These are phyloP conservation scores for Micractinium sp. DNA, from an alignment of 139 green algal genomes.

Conservation along the genomic window DNA sequence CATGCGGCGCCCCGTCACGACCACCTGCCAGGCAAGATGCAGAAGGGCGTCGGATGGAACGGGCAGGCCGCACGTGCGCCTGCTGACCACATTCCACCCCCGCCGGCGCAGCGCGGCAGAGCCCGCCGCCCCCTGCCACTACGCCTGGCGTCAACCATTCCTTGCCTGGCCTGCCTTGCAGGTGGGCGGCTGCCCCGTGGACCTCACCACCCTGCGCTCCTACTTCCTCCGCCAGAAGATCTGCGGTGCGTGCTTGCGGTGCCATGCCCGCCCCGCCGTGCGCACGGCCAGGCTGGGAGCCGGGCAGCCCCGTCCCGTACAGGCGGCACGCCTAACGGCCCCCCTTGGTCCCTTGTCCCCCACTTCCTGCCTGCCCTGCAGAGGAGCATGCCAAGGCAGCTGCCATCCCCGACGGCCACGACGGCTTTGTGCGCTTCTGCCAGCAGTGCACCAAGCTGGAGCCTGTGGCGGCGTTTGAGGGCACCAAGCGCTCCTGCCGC, in stretches of 20 bases:
- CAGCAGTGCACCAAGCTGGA: conserved; percentile 35
- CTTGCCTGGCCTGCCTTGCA: not conserved
- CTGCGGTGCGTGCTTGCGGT: conserved; percentile 1
- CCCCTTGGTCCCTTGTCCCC: too few relatives aligned
- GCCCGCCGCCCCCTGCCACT: not conserved
- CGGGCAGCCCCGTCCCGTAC: not conserved
- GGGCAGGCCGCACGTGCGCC: too few relatives aligned
- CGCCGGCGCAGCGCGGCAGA: not conserved
- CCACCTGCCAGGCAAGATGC: too few relatives aligned
- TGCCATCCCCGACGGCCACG: not conserved
- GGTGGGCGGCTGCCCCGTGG: not conserved
- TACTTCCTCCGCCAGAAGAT: conserved; percentile 33
- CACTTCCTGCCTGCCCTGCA: not conserved
- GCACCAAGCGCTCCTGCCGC: conserved; percentile 17
- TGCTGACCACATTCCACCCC: too few relatives aligned
- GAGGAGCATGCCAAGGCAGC: conserved; percentile 25
- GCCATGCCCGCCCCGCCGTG: too few relatives aligned
- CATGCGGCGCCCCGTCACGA: too few relatives aligned
- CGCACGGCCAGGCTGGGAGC: not conserved
- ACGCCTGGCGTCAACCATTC: not conserved
- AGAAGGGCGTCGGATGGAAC: too few relatives aligned
- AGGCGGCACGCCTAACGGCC: not conserved
- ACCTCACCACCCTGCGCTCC: not conserved
- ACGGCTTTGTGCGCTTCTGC: conserved; percentile 18
- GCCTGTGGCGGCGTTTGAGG: conserved; percentile 4